Evolutionary conservation across 2,329 filamentous ascomycete species (phyloP).

Genomic region (Aureobasidium sp.): DNA sequence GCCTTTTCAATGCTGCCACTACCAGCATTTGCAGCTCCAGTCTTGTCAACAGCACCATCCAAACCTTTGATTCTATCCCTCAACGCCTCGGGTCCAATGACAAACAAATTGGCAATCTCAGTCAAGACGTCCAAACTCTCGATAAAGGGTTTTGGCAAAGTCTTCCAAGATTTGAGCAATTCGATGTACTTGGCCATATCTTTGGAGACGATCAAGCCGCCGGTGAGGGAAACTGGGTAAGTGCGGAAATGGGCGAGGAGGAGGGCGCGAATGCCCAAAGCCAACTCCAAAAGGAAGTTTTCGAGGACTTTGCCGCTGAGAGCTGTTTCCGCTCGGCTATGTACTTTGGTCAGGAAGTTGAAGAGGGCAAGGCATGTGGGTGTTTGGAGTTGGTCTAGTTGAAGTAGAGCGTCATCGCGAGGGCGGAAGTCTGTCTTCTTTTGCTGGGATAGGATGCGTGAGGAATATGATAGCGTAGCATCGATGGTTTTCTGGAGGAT

Average conservation of each 20-base stretch:
- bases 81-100: constrained; percentile 62
- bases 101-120: constrained; percentile 92
- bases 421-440: constrained; percentile 87
- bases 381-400: constrained; percentile 67
- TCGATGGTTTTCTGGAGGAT: constrained; percentile 64
- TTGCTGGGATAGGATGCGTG: constrained; percentile 65
- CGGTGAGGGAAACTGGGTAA: constrained; percentile 86
- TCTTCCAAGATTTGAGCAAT: constrained; percentile 72
- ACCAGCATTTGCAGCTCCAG: constrained; percentile 16
- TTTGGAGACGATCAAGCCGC: constrained; percentile 90
- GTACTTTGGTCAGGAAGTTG: constrained; percentile 63
- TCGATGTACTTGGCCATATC: constrained; percentile 92
- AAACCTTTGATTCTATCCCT: constrained; percentile 44
- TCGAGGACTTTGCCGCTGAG: constrained; percentile 80
- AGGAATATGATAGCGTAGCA: constrained; percentile 68
- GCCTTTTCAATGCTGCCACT: constrained; percentile 36
- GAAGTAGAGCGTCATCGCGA: constrained; percentile 67
- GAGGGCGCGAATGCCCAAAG: constrained; percentile 65
- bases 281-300: constrained; percentile 76
- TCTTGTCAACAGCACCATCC: constrained; percentile 16
- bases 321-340: constrained; percentile 56
- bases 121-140: constrained; percentile 70
- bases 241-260: constrained; percentile 92
- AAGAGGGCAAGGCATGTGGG: constrained; percentile 75
- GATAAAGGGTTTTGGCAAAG: constrained; percentile 41